Conservation (phyloP, 768 basidiomycete genomes). For the Lentinus tigrinus region DNA sequence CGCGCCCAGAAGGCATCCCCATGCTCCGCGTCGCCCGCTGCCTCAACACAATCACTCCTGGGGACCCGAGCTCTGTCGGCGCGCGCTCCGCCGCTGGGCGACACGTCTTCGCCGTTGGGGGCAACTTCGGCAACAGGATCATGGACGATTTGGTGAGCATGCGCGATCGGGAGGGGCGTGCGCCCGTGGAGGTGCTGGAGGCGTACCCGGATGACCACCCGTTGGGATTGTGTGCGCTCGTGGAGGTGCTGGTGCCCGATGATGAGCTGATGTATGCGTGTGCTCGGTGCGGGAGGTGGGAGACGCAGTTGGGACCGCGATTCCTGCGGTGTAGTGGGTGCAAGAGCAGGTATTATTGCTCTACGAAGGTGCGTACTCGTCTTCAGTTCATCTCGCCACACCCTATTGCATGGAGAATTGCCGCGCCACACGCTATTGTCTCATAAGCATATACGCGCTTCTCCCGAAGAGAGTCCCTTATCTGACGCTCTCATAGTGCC, state of each 20-base stretch:
- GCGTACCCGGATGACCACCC: not conserved
- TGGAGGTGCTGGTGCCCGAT: not conserved
- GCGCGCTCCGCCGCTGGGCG: not conserved
- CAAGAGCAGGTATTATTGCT: constrained; percentile 10
- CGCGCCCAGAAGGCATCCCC: not conserved
- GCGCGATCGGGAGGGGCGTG: not conserved
- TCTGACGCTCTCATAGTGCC: constrained; percentile 1
- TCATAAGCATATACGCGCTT: not conserved
- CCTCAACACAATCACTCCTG: not conserved
- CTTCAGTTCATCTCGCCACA: not conserved
- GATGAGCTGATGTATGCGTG: constrained; percentile 1
- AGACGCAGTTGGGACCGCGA: not conserved
- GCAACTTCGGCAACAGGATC: not conserved
- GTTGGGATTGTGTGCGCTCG: not conserved
- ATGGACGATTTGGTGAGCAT: not conserved
- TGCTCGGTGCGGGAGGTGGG: constrained; percentile 13
- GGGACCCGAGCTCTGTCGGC: not conserved
- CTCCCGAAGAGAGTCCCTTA: not conserved
- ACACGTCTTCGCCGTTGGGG: not conserved
- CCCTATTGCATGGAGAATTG: no score
- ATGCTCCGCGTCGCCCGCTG: not conserved
- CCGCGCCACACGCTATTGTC: not conserved
- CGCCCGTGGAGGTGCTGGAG: not conserved
- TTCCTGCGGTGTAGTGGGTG: constrained; percentile 4
- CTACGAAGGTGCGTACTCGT: not conserved